phyloP scores from a whole-genome alignment of 805 yeast species.

The Starmerella sp. region DNA sequence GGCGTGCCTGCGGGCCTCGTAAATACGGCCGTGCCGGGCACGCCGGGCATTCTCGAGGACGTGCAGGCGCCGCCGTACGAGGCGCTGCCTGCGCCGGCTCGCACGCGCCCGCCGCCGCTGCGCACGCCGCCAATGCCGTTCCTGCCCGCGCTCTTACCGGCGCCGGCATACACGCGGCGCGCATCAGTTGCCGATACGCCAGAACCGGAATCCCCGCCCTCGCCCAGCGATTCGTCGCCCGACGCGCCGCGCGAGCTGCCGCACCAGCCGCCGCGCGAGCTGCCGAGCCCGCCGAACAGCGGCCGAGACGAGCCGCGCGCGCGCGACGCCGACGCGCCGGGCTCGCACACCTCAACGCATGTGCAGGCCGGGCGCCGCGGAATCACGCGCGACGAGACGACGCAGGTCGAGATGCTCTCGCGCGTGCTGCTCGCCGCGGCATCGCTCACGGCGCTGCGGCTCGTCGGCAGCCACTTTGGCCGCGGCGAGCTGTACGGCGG shows the following conservation, averaged over 20 bases:
- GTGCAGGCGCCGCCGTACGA: not conserved
- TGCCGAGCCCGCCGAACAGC: no score
- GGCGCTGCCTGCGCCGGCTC: not conserved
- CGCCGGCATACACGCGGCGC: not conserved
- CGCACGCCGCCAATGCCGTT: not conserved
- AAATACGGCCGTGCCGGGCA: constrained; percentile 1
- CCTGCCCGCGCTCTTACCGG: not conserved
- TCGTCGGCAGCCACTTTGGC: constrained; percentile 8
- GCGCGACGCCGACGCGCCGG: not conserved
- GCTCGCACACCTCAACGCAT: not conserved
- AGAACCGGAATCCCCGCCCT: no score
- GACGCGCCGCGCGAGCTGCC: no score
- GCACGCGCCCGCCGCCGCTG: not conserved
- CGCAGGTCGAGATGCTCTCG: constrained; percentile 5
- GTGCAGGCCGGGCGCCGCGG: not conserved
- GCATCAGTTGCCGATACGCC: no score
- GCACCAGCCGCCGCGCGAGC: no score
- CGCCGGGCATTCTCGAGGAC: not conserved
- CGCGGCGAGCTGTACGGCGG: constrained; percentile 15
- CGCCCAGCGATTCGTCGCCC: no score
- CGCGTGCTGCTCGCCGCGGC: constrained; percentile 13
- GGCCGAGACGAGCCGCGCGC: not conserved
- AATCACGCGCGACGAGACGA: not conserved
- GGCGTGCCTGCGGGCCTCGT: not conserved
- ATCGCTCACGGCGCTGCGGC: constrained; percentile 9